Evolutionary conservation across 495 filamentous ascomycete genomes (phyloP), one percentile per base, ranked within the genome.

Genomic region (Penicillium subrubescens): DNA sequence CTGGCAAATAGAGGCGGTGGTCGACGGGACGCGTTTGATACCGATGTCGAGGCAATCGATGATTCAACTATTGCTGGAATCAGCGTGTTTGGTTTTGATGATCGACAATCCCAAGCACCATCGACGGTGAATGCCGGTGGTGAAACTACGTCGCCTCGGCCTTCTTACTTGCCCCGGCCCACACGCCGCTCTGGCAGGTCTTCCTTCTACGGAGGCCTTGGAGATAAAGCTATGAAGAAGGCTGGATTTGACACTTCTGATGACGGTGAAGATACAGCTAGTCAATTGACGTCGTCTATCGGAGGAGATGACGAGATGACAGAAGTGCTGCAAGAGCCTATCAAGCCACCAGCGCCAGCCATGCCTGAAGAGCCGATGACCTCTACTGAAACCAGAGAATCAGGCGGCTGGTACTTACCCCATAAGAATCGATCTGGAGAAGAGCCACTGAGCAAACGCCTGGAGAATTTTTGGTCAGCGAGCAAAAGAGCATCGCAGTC

Each of bases 11-110:
- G 53, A 39, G 59, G 29, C 17, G 51, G 46, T 10, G 46, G 23
- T 14, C 71, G 73, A 27, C 73, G 72, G 53, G 78, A 79, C 59
- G 67, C 71, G 50, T 82, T 82, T 58, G 80, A 82, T 61, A 82
- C 80, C 0, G 80, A 82, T 59, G 78, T 81, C 8, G 80, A 82
- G 54, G 79, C 73, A 5, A 68, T 79, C 6, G 80, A 82, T 71
- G 80, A 82, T 66, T 81, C 80, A 8, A 82, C 80, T 8, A 73
- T 82, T 59, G 76, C 76, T 1, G 78, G 72, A 12, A 81, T 76
- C 10, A 82, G 80, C 63, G 66, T 81, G 8, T 69, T 71, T 8
- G 78, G 73, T 12, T 64, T 60, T 59, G 77, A 80, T 52, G 79
- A 81, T 34, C 64, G 70, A 29, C 72, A 72, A 12, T 67, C 72